These are phyloP conservation scores for Coleophoma cylindrospora DNA, from an alignment of 2,329 filamentous ascomycete genomes.

Conservation along the genomic window DNA sequence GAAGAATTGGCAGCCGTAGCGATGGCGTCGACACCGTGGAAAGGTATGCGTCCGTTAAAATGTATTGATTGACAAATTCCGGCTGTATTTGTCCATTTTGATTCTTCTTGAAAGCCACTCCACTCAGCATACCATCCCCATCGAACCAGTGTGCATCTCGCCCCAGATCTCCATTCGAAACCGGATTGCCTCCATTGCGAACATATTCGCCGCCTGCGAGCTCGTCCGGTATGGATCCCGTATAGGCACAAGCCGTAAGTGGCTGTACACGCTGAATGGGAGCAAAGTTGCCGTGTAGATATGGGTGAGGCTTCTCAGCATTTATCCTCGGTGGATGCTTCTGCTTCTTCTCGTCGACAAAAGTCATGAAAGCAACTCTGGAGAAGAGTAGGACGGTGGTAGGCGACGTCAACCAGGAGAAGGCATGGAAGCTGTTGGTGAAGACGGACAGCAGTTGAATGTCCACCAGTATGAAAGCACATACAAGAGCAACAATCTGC, in stretches of 20 bases:
- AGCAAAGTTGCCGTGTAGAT: slow-evolving; percentile 65
- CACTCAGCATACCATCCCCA: slow-evolving; percentile 69
- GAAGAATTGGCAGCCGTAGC: slow-evolving; percentile 53
- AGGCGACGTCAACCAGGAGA: background rate
- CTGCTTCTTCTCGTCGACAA: slow-evolving; percentile 13
- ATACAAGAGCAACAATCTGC: background rate
- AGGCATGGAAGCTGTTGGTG: slow-evolving; percentile 1
- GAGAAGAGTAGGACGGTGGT: background rate
- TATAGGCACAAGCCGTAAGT: slow-evolving; percentile 51
- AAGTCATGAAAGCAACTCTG: background rate
- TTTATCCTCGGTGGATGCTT: slow-evolving; percentile 8
- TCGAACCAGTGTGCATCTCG: slow-evolving; percentile 71
- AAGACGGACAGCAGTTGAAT: background rate
- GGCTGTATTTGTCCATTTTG: slow-evolving; percentile 41
- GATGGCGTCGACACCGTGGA: slow-evolving; percentile 41
- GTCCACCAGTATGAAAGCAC: background rate
- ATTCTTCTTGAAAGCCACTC: slow-evolving; percentile 52
- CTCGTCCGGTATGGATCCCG: slow-evolving; percentile 57
- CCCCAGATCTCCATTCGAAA: slow-evolving; percentile 53
- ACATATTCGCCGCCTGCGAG: slow-evolving; percentile 66
- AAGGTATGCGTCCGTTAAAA: slow-evolving; percentile 62
- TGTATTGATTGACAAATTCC: slow-evolving; percentile 64
- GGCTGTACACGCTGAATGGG: slow-evolving; percentile 52
- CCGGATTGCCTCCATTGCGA: slow-evolving; percentile 66
- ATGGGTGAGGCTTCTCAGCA: slow-evolving; percentile 28